Percentiles rank a stretch among this genome's conserved stretches.
These are phyloP conservation scores for Coleophoma eucalyptorum DNA, from an alignment of 2,329 filamentous ascomycete genomes.

Conservation along the genomic window DNA sequence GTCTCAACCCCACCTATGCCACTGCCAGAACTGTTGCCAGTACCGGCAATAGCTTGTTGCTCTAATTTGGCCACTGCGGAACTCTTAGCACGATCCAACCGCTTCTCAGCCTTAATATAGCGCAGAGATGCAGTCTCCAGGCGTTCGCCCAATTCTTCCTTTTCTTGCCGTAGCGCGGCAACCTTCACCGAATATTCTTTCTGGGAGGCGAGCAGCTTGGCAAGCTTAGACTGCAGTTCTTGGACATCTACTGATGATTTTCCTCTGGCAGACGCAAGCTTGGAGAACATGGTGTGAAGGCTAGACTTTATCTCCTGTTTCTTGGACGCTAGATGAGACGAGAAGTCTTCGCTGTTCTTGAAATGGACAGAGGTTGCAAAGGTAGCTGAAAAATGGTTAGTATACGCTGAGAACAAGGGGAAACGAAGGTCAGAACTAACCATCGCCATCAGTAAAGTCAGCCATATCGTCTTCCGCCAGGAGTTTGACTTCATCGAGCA, in stretches of 20 bases:
- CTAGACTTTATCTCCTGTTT: constrained; percentile 73
- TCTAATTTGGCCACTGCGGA: constrained; percentile 88
- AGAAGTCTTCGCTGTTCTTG: constrained; percentile 67
- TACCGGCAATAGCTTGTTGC: constrained; percentile 76
- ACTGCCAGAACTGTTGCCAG: constrained; percentile 34
- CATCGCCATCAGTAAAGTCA: constrained; percentile 36
- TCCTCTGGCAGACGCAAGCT: constrained; percentile 46
- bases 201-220: constrained; percentile 71
- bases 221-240: constrained; percentile 71
- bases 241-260: constrained; percentile 63
- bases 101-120: constrained; percentile 94
- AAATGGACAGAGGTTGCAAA: constrained; percentile 58
- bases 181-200: constrained; percentile 77
- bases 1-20: constrained; percentile 39
- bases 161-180: constrained; percentile 72
- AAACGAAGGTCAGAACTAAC: constrained; percentile 9
- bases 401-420: too few relatives aligned
- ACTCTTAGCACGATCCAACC: constrained; percentile 85
- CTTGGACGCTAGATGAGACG: constrained; percentile 74
- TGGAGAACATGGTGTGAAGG: constrained; percentile 64
- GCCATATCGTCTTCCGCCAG: constrained; percentile 48
- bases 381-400: constrained; percentile 38
- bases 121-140: constrained; percentile 84
- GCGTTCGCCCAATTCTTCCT: constrained; percentile 80
- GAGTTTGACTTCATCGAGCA: constrained; percentile 61